Evolutionary conservation across 208 protist species (phyloP).

Genomic region (Leptomonas seymouri): DNA sequence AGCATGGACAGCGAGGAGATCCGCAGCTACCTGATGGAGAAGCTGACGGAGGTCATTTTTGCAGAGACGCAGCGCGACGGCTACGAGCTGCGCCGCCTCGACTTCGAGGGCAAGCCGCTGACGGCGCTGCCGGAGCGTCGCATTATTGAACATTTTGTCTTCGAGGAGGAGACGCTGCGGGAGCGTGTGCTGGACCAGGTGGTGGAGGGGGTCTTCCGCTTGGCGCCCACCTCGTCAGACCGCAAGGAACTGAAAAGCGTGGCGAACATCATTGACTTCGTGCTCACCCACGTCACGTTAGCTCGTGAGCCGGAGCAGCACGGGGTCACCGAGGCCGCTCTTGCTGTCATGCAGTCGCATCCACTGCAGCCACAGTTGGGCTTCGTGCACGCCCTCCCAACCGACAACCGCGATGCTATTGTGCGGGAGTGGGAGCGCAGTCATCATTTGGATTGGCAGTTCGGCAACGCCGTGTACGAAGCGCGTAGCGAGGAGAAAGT

Average conservation of each 20-base stretch:
- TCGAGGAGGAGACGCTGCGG: slow-evolving; percentile 90
- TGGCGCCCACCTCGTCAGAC: slow-evolving; percentile 74
- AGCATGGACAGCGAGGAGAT: slow-evolving; percentile 81
- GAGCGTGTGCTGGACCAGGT: slow-evolving; percentile 87
- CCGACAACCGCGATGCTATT: slow-evolving; percentile 72
- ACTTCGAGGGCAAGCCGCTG: slow-evolving; percentile 93
- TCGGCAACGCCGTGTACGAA: slow-evolving; percentile 88
- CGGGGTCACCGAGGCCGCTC: slow-evolving; percentile 63
- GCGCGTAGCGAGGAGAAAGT: slow-evolving; percentile 71
- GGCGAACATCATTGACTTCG: slow-evolving; percentile 83
- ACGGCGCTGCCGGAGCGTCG: slow-evolving; percentile 86
- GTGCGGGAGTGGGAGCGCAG: slow-evolving; percentile 90
- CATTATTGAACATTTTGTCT: slow-evolving; percentile 89
- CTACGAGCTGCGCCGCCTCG: slow-evolving; percentile 90
- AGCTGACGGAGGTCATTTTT: slow-evolving; percentile 90
- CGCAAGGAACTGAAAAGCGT: slow-evolving; percentile 84
- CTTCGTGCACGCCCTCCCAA: slow-evolving; percentile 84
- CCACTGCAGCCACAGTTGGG: slow-evolving; percentile 87
- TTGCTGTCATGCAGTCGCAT: slow-evolving; percentile 62
- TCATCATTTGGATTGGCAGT: slow-evolving; percentile 92
- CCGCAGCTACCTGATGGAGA: slow-evolving; percentile 65
- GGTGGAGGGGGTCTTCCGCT: slow-evolving; percentile 87
- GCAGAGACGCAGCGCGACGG: slow-evolving; percentile 87
- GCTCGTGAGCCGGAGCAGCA: slow-evolving; percentile 40
- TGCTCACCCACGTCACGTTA: slow-evolving; percentile 80